Evolutionary conservation across 2,329 filamentous ascomycete species (phyloP), one percentile per base, ranked within the genome.

Genomic region (Cercospora zeae-maydis): DNA sequence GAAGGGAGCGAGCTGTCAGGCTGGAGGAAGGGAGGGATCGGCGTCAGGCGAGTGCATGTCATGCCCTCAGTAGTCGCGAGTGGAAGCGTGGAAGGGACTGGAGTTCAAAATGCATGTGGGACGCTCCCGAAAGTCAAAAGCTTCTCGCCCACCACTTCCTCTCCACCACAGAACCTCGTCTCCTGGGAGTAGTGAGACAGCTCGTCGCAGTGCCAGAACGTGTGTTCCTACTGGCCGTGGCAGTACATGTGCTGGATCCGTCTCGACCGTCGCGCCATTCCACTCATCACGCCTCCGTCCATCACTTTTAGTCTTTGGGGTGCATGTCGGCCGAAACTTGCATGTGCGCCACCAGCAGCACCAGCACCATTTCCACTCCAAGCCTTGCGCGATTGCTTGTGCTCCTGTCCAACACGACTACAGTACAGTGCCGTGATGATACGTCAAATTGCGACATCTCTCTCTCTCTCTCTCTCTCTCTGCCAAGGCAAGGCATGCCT

Each of bases 161-260:
- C 13, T 16, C 49, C n/a, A n/a, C n/a, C n/a, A n/a, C n/a, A 31
- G 31, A 16, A 53, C 49, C 9, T 53, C 42, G 11, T 27, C 42
- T 24, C 16, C 42, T 7, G 21, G 31, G 24, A 27, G 14, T 16
- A 21, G 14, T 33, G 49, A 53, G 49, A 53, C 49, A 53, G 2
- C 27, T 31, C 31, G 49, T 53, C 49, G 49, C 49, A 21, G n/a
- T 34, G 49, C 49, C 27, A 34, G 30, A 34, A 34, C 49, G 27
- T 53, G 27, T 53, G 49, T 34, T 53, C 49, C 49, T 31, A 53
- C 49, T 53, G 49, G 49, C 7, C 49, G 49, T 53, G 49, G 49
- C 49, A 34, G 27, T 21, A 49, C 42, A 49, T 49, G 42, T 5
- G 7, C 21, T 30, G 42, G 21, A 27, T 13, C 42, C 42, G 42